These are phyloP conservation scores for Delonix regia DNA, from an alignment of 306 rosid species.

Conservation along the genomic window DNA sequence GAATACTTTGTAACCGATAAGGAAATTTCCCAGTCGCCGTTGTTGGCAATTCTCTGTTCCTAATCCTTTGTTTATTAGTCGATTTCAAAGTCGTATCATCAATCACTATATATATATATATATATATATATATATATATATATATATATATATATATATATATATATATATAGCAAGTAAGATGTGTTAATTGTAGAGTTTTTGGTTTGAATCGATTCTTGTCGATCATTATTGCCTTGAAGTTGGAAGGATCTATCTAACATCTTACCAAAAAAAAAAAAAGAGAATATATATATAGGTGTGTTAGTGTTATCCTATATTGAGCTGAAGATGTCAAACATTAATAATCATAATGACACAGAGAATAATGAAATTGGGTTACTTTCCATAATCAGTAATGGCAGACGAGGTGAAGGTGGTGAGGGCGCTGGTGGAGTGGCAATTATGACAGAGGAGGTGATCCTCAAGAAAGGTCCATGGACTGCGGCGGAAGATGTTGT, in stretches of 20 bases:
- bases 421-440: neutral
- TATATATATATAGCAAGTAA: neutral
- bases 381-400: constrained; percentile 1
- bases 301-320: neutral
- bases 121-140: neutral
- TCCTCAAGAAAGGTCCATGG: constrained; percentile 89
- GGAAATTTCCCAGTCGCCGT: neutral
- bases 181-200: no score
- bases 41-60: neutral
- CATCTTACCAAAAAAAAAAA: no score
- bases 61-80: neutral
- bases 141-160: neutral
- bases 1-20: neutral
- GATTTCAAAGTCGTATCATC: neutral
- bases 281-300: no score
- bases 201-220: neutral
- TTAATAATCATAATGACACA: neutral
- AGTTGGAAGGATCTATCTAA: neutral
- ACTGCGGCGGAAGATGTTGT: constrained; percentile 75
- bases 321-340: neutral
- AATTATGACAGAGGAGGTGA: constrained; percentile 28
- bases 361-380: constrained; percentile 37
- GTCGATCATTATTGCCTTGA: neutral
- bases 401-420: neutral
- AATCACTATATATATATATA: neutral